Evolutionary conservation across 345 rosid genomes (phyloP), one percentile per base, ranked within the genome.

Genomic region (Eucalyptus curtisii): DNA sequence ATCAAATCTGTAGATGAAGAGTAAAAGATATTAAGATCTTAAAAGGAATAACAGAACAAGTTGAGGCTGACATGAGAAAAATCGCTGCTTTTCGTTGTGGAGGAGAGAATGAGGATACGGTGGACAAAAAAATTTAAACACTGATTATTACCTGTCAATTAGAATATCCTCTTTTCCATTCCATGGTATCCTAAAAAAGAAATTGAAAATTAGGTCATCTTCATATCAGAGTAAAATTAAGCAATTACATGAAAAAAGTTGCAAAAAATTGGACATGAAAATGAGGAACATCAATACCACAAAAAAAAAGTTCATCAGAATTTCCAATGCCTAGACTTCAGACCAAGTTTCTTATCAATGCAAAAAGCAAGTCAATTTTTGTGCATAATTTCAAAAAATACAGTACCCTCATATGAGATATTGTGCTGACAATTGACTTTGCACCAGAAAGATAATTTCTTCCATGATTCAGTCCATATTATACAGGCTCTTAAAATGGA

Each of bases 81-180:
- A 37, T 37, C 4, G 47, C 40, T 37, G 47, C 82, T 19, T 76
- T 76, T 37, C 11, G 3, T 37, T 37, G 82, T 3, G 27, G 47
- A 33, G 44, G 25, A 37, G 45, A 76, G 14, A 76, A 76, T 37
- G 47, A 76, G 45, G 45, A 37, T 37, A 24, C 7, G 7, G 27
- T 37, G 82, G 44, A 71, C 79, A 68, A 71, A 37, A 20, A 33
- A 33, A 33, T 71, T 71, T 71, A 33, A 76, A 76, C 27, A 76
- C 45, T 37, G 14, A 76, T 37, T 76, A 79, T 76, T 45, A 96
- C 97, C 97, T 95, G 92, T 97, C 99, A 89, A 97, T 96, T 92
- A 95, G 89, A 42, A 95, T 92, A 92, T 95, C 98, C 76, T 95
- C 94, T 86, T 96, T 96, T 90, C 99, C 99, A 68, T 97, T 96